phyloP scores from a whole-genome alignment of 306 rosid species.

The Citrullus mucosospermus region DNA sequence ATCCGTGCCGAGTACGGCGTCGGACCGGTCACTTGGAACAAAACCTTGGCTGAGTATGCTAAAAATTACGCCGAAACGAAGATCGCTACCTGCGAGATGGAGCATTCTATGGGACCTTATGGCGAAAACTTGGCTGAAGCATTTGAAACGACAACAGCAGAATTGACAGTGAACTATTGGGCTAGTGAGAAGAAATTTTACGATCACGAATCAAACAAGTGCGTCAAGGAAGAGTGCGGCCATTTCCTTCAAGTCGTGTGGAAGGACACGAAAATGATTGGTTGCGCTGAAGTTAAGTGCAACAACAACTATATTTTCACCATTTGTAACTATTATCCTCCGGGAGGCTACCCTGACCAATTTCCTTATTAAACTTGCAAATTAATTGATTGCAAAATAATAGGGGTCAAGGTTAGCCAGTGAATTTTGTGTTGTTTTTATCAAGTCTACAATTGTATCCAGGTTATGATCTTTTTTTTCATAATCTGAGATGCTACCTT shows the following conservation, averaged over 20 bases:
- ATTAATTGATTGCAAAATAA: background rate
- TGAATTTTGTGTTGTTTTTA: too few species aligned
- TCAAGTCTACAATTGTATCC: background rate
- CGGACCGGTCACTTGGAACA: background rate
- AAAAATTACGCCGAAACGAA: background rate
- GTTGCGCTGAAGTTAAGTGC: constrained; percentile 25
- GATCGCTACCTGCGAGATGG: background rate
- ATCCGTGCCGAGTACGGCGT: background rate
- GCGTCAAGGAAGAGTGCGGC: constrained; percentile 10
- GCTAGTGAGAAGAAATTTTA: constrained; percentile 14
- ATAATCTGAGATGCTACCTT: background rate
- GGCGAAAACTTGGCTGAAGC: constrained; percentile 20
- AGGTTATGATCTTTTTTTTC: background rate
- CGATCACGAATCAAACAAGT: background rate
- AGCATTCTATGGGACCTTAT: constrained; percentile 18
- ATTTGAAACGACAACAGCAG: background rate
- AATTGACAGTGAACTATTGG: constrained; percentile 4
- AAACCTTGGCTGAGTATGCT: background rate
- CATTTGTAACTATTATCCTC: constrained; percentile 18
- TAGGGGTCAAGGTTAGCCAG: background rate
- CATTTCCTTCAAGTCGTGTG: constrained; percentile 25
- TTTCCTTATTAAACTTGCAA: constrained; percentile 5
- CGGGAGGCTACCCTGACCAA: background rate
- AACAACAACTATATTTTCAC: constrained; percentile 5
- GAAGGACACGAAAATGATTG: constrained; percentile 2